A percentile compares a stretch with the other conserved stretches of the same genome.
Conservation (phyloP, 306 rosid species). For the Parietaria judaica region DNA sequence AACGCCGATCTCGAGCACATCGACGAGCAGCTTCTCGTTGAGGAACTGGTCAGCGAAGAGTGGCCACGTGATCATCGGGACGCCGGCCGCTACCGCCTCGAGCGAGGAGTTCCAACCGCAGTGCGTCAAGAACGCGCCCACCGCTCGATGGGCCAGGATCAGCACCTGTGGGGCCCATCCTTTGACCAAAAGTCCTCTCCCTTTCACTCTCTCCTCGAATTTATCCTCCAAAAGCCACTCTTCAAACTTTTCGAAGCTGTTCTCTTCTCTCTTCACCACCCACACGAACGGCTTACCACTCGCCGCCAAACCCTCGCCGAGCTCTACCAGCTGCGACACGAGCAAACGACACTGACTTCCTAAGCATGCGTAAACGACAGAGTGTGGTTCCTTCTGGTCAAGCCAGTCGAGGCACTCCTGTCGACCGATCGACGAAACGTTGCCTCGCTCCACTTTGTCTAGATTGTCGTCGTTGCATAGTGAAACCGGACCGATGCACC, state of each 20-base stretch:
- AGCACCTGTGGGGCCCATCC: constrained; percentile 81
- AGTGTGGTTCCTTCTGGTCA: constrained; percentile 36
- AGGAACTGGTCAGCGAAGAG: constrained; percentile 64
- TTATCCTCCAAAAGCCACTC: constrained; percentile 46
- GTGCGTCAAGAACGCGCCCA: constrained; percentile 64
- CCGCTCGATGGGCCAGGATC: constrained; percentile 42
- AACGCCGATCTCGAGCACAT: constrained; percentile 51
- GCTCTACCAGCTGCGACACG: constrained; percentile 47
- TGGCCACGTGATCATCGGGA: constrained; percentile 82
- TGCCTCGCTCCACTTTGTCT: constrained; percentile 66
- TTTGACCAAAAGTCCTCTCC: constrained; percentile 54
- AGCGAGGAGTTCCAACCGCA: constrained; percentile 79
- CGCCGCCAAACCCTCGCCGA: constrained; percentile 60
- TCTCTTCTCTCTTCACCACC: constrained; percentile 48
- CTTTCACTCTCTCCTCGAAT: constrained; percentile 49
- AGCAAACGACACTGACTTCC: constrained; percentile 69
- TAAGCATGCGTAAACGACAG: constrained; percentile 67
- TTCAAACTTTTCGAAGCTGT: constrained; percentile 31
- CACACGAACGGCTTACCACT: constrained; percentile 61
- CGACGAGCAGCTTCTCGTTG: constrained; percentile 51
- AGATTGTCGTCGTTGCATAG: constrained; percentile 38
- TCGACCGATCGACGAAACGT: constrained; percentile 47
- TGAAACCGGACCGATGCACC: constrained; percentile 76
- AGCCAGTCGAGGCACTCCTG: constrained; percentile 57
- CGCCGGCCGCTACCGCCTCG: constrained; percentile 43